phyloP scores from a whole-genome alignment of 2,329 filamentous ascomycete genomes.

The Seiridium cupressi region DNA sequence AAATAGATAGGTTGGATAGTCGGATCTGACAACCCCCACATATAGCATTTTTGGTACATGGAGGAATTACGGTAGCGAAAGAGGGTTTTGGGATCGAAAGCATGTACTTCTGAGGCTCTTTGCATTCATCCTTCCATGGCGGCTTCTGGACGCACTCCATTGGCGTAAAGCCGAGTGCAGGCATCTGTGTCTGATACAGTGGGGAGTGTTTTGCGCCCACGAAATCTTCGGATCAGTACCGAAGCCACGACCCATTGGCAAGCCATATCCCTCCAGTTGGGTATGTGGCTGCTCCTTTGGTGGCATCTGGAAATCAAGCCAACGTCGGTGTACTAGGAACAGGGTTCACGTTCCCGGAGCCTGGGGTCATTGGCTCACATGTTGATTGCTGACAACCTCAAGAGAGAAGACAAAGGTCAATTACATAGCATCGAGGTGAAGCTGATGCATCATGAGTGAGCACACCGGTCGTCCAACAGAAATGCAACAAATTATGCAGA shows the following conservation, averaged over 20 bases:
- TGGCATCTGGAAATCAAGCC: neutral
- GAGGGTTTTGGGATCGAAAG: too few relatives aligned
- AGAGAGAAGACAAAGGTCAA: too few relatives aligned
- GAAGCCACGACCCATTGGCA: neutral
- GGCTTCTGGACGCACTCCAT: neutral
- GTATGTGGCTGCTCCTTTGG: neutral
- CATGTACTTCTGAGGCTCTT: too few relatives aligned
- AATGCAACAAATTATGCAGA: neutral
- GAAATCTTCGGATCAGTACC: neutral
- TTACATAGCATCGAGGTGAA: too few relatives aligned
- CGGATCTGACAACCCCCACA: too few relatives aligned
- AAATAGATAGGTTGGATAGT: too few relatives aligned
- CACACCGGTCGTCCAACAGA: neutral
- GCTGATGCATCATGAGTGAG: neutral
- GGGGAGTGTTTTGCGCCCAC: neutral
- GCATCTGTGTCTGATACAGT: neutral
- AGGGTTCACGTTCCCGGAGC: neutral
- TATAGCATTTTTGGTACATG: too few relatives aligned
- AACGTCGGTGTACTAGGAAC: neutral
- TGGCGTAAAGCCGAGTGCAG: neutral
- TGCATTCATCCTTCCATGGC: too few relatives aligned
- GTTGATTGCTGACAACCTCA: too few relatives aligned
- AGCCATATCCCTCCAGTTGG: constrained; percentile 3
- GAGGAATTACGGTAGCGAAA: too few relatives aligned
- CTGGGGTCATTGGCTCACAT: too few relatives aligned